Evolutionary conservation across 306 rosid genomes (phyloP).

Genomic region (Dalbergia oliveri): DNA sequence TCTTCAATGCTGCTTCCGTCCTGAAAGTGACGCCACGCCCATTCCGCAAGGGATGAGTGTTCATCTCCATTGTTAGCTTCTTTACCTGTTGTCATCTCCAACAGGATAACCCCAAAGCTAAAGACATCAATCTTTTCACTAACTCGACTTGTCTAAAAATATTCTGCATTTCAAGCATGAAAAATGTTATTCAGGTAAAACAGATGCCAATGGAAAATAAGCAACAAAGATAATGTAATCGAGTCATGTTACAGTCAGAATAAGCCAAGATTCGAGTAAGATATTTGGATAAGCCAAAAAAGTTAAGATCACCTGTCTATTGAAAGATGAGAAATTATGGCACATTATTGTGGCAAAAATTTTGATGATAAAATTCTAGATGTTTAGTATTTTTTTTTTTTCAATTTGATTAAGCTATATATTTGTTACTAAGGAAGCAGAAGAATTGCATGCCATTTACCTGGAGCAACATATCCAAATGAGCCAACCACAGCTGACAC

Average conservation of each 20-base stretch:
- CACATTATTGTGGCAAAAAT: neutral
- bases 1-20: conserved; percentile 50
- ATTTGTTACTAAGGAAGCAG: neutral
- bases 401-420: neutral
- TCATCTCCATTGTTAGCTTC: conserved; percentile 71
- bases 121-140: conserved; percentile 83
- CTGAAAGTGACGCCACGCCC: conserved; percentile 65
- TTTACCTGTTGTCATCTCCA: conserved; percentile 78
- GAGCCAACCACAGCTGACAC: conserved; percentile 88
- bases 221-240: neutral
- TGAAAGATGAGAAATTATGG: too few relatives aligned
- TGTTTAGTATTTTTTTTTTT: neutral
- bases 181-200: neutral
- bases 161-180: conserved; percentile 60
- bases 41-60: conserved; percentile 70
- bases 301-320: too few relatives aligned
- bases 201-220: neutral
- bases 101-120: conserved; percentile 79
- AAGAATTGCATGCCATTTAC: conserved; percentile 43
- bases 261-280: neutral
- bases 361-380: neutral
- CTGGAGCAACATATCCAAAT: conserved; percentile 96
- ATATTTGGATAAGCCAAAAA: too few relatives aligned
- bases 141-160: conserved; percentile 65
- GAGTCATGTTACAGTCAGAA: neutral